phyloP scores from a whole-genome alignment of 2,329 filamentous ascomycete genomes.

The Epichloe gansuensis region DNA sequence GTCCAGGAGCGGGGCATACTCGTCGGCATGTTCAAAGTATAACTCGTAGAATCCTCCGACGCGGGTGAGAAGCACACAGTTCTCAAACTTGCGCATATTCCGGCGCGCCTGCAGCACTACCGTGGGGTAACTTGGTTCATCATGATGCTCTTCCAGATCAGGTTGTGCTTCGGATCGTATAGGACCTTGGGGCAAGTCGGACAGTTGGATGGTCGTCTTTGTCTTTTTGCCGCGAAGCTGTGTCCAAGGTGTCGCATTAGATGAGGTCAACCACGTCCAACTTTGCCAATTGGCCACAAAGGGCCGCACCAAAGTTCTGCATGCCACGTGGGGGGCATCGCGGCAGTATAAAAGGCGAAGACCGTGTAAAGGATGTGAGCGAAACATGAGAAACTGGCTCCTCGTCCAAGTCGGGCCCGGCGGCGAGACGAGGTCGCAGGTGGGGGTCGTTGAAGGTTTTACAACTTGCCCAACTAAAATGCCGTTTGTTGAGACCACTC shows the following conservation, averaged over 20 bases:
- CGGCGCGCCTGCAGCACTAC: conserved; percentile 75
- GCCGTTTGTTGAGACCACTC: background rate
- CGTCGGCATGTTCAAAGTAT: conserved; percentile 90
- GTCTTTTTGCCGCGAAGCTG: conserved; percentile 39
- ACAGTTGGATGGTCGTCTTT: conserved; percentile 37
- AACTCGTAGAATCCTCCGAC: conserved; percentile 96
- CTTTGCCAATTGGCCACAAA: background rate
- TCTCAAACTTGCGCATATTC: conserved; percentile 82
- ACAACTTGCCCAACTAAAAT: background rate
- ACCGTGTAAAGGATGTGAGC: conserved; percentile 3
- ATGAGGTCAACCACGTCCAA: background rate
- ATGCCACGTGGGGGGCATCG: background rate
- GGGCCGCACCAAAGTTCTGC: background rate
- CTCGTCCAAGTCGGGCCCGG: background rate
- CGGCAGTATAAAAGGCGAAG: conserved; percentile 1
- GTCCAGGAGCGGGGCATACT: conserved; percentile 74
- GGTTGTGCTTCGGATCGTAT: conserved; percentile 19
- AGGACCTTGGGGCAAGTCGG: conserved; percentile 44
- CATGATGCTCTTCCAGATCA: conserved; percentile 26
- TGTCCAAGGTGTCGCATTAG: background rate
- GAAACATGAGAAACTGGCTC: conserved; percentile 9
- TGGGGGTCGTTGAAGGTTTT: background rate
- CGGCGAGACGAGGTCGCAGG: background rate
- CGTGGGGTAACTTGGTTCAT: conserved; percentile 58
- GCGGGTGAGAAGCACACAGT: conserved; percentile 81